Base-by-base conservation (phyloP, 768 basidiomycete genomes). In the Panaeolus papilionaceus region DNA sequence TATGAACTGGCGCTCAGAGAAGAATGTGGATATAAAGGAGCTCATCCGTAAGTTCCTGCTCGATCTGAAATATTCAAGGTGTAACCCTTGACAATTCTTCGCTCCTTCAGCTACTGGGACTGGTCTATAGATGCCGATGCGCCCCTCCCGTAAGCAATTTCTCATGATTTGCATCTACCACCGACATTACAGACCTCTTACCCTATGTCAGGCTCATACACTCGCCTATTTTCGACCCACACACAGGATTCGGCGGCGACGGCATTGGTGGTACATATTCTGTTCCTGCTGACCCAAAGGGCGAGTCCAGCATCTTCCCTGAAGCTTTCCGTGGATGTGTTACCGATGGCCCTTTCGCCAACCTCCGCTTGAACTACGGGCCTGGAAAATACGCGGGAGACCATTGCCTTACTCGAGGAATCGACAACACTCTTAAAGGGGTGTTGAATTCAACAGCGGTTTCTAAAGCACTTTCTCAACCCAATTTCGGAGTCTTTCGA, bases 241-340 rank as follows among this genome's bases (percentile, higher is more conserved):
- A 71, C 2, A 76, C 72, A 14, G 81, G 81, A 6, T 83, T 84
- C 66, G 82, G 83, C 18, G 79, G 78, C 0, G 74, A 80, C 49
- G 80, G 80, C 10, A 71, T 73, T 11, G 67, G 71, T 20, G 74
- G 74, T 5, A 78, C 77, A 14, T 75, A 74, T 62, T 71, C 71
- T 38, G 47, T 77, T 33, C 76, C 76, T 10, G 38, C 68, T 20
- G 76, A 76, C 65, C 67, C 66, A 3, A 69, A 69, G 16, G 66
- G 66, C 67, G 68, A 68, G 39, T 62, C 67, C 3, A 67, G 47
- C 16, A 72, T 73, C 18, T 54, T 61, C 20, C 67, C 70, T 16
- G 37, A 23, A 3, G 62, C 68, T 6, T 74, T 68, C 38, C 72
- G 69, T 37, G 76, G 78, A 1, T 78, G 77, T 61, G 71, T 82